Evolutionary conservation across 2,329 filamentous ascomycete species (phyloP).

Genomic region (Aspergillus sp.): DNA sequence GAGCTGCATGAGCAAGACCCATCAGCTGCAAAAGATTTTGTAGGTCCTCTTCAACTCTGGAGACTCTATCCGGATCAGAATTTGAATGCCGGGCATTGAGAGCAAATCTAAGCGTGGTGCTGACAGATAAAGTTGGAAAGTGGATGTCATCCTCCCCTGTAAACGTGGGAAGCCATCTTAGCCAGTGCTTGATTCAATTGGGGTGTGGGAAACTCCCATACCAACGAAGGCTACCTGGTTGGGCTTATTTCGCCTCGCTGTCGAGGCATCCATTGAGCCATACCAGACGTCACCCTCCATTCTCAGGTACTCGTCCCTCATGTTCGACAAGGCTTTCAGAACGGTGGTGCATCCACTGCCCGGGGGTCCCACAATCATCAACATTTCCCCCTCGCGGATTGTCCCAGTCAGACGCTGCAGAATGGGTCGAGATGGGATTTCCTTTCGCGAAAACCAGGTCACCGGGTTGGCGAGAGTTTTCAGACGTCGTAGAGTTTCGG

Average conservation of each 20-base stretch:
- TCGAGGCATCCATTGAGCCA: too few relatives aligned
- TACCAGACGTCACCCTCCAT: slow-evolving; percentile 56
- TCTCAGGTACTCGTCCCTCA: slow-evolving; percentile 60
- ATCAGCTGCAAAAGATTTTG: background rate
- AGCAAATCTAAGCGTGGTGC: slow-evolving; percentile 79
- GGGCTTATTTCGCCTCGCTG: background rate
- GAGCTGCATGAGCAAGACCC: slow-evolving; percentile 46
- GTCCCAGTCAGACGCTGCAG: background rate
- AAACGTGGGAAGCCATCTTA: background rate
- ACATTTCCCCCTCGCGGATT: slow-evolving; percentile 61
- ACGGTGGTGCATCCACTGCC: slow-evolving; percentile 71
- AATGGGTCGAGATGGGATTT: background rate
- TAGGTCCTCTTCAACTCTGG: background rate
- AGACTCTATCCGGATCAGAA: background rate
- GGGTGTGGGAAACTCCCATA: background rate
- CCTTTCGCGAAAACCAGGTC: too few relatives aligned
- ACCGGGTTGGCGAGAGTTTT: too few relatives aligned
- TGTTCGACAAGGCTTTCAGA: slow-evolving; percentile 66
- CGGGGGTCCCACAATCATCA: slow-evolving; percentile 74
- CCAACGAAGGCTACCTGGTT: background rate
- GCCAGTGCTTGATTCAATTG: background rate
- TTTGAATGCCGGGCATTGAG: slow-evolving; percentile 12
- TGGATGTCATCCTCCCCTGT: slow-evolving; percentile 82
- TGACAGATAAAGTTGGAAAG: slow-evolving; percentile 77
- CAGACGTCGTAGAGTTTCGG: too few relatives aligned